Evolutionary conservation across 2,329 filamentous ascomycete genomes (phyloP), one percentile per base, ranked within the genome.

Genomic region (Aureobasidium pullulans): DNA sequence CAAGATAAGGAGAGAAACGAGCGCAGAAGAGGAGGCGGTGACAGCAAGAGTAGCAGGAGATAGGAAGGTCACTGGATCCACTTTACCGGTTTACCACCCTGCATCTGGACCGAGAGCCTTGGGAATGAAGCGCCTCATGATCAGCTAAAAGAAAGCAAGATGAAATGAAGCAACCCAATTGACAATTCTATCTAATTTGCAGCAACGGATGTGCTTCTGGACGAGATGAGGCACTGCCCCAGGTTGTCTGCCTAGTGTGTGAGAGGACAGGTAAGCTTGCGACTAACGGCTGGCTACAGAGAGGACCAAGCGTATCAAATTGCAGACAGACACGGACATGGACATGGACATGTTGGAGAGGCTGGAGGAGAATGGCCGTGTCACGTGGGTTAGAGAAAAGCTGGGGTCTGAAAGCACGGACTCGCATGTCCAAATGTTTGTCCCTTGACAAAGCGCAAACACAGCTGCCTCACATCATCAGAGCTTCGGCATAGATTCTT

Each of bases 1-100:
- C 84, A 88, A 64, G 92, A 96, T 66, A 86, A 90, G 72, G 90
- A 96, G 73, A 85, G 85, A 46, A 62, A 62, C 63, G 81, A 81
- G 67, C 81, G 62, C 34, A 84, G 64, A 87, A 84, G 64, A 86
- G 87, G 78, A 68, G 75, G 60, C 71, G 66, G 62, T 29, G 39
- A 61, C 31, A 57, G 42, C 31, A 46, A 42, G 40, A 46, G 53
- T 31, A 57, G 43, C 43, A 57, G 54, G 54, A 47, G 54, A 50
- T 47, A 23, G 32, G 37, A 54, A 40, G 29, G 40, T 54, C 19
- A 46, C 52, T 56, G 52, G 52, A 44, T 31, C 50, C 39, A 37
- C 34, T 10, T 54, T 43, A 11, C 15, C 50, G 39, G 32, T 29
- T 16, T 43, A 3, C 23, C 36, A 23, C 39, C 39, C 34, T 32